Base-by-base conservation (phyloP, 495 filamentous ascomycete species). In the Bombardia bombarda region DNA sequence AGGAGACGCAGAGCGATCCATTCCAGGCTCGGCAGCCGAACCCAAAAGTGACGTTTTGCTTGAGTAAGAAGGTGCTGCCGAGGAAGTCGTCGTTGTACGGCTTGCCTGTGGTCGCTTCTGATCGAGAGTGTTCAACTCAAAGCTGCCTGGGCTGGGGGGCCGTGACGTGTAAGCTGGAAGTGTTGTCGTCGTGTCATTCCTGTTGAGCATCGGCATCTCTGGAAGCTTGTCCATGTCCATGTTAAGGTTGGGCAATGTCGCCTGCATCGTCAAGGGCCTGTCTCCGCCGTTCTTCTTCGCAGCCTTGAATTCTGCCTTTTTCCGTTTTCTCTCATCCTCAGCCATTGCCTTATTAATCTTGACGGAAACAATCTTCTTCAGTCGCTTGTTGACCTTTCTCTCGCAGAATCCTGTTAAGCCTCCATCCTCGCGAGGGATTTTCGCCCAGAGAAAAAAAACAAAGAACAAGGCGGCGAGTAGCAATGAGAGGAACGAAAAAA, bases 271-370 rank as follows among this genome's bases (percentile, higher is more conserved):
- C 25, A 65, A 46, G 4, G 71, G 75, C 33, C 71, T 52, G 37
- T 72, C 70, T 3, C 71, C 66, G 17, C 75, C 75, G 26, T 57
- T 69, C 45, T 76, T 73, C 52, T 69, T 76, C 1, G 72, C 65
- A 23, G 68, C 78, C 59, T 69, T 77, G 44, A 66, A 67, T 46
- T 80, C 75, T 38, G 76, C 78, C 57, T 67, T 73, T 42, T 60
- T 76, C 50, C 62, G 70, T 55, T 61, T 78, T 16, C 56, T 53
- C 42, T 82, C 74, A 17, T 90, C 84, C 46, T 87, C 86, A 24
- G 78, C 80, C 34, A 97, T 58, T 0, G 87, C 90, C 61, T 88
- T 90, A 57, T 86, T 83, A 52, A 93, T 81, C 62, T 90, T 95
- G 46, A 66, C 70, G 13, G 73, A 70, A 3, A 96, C 88, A 48